Conservation (phyloP, 371 early-diverging fungal genomes). For the Mortierella sp. region DNA sequence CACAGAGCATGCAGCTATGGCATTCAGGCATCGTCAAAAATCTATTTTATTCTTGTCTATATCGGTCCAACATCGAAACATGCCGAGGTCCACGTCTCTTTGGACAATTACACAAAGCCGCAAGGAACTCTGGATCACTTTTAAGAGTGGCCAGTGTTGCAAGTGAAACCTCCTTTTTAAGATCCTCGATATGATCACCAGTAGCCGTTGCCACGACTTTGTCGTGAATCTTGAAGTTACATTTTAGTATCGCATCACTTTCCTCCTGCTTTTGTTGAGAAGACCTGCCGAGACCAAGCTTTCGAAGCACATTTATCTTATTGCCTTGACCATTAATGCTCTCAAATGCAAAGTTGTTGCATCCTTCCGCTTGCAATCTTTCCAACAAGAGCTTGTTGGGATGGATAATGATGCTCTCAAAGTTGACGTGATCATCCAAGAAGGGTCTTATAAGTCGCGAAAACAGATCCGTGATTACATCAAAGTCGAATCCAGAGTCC, state of each 20-base stretch:
- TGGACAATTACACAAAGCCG: conserved; percentile 24
- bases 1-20: too few relatives aligned
- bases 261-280: conserved; percentile 2
- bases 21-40: too few relatives aligned
- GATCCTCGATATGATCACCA: conserved; percentile 20
- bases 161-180: conserved; percentile 30
- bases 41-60: conserved; percentile 5
- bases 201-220: conserved; percentile 22
- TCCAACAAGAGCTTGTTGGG: conserved; percentile 56
- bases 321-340: background rate
- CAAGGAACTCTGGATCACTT: conserved; percentile 22
- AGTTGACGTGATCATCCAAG: conserved; percentile 66
- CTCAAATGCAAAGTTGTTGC: conserved; percentile 22
- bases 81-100: conserved; percentile 11
- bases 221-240: conserved; percentile 33
- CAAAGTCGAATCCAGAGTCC: conserved; percentile 81
- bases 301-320: conserved; percentile 2
- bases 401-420: conserved; percentile 66
- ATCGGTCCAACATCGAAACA: conserved; percentile 27
- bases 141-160: conserved; percentile 11
- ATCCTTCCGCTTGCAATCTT: conserved; percentile 29
- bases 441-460: conserved; percentile 65
- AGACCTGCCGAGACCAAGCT: conserved; percentile 13
- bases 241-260: background rate
- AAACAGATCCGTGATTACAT: conserved; percentile 64